Evolutionary conservation across 306 rosid species (phyloP).

Genomic region (Begonia loranthoides): DNA sequence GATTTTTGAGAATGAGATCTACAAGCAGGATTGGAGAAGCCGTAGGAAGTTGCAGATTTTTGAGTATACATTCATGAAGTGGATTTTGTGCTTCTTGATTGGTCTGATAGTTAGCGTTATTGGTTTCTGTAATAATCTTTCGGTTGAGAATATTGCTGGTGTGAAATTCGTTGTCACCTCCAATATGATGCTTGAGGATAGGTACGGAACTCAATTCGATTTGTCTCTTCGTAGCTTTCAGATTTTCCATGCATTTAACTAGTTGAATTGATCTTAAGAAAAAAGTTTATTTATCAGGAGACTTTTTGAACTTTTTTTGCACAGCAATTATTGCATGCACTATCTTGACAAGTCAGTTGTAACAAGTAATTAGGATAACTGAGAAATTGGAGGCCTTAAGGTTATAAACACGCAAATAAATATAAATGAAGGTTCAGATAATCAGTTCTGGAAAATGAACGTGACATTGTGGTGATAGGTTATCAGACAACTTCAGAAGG

Average conservation of each 20-base stretch:
- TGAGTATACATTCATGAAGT: constrained; percentile 60
- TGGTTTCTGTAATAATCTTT: constrained; percentile 74
- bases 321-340: no score
- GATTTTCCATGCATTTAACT: background rate
- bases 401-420: no score
- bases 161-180: constrained; percentile 80
- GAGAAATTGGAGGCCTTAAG: no score
- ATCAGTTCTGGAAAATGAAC: no score
- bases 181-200: constrained; percentile 64
- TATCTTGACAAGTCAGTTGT: no score
- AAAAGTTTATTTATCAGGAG: no score
- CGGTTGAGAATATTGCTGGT: constrained; percentile 93
- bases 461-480: no score
- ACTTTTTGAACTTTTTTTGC: no score
- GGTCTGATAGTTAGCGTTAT: constrained; percentile 55
- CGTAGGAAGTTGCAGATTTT: constrained; percentile 33
- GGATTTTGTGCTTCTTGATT: constrained; percentile 57
- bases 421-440: no score
- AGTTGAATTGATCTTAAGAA: no score
- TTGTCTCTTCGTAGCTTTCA: background rate
- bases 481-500: no score
- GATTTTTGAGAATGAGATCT: constrained; percentile 72
- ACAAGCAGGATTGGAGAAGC: constrained; percentile 93
- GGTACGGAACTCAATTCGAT: constrained; percentile 15
- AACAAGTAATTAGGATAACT: no score